Evolutionary conservation across 306 rosid species (phyloP).

Genomic region (Cyamopsis tetragonoloba): DNA sequence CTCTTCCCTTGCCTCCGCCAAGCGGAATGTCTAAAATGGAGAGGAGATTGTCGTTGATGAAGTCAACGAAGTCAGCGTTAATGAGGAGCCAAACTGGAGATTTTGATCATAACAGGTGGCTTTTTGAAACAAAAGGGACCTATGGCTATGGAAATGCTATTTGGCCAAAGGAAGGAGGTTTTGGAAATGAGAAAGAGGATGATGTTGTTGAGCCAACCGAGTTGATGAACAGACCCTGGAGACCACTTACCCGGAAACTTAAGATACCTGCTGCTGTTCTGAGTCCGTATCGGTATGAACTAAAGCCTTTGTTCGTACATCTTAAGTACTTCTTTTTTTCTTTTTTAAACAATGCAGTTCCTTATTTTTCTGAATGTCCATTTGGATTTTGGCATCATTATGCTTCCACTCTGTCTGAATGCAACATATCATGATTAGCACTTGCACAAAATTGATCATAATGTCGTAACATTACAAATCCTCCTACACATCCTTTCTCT

Average conservation of each 20-base stretch:
- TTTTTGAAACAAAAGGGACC: slow-evolving; percentile 89
- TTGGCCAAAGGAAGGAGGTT: slow-evolving; percentile 87
- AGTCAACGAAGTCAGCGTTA: slow-evolving; percentile 72
- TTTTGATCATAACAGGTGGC: slow-evolving; percentile 87
- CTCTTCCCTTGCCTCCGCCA: slow-evolving; percentile 71
- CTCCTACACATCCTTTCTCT: too few relatives aligned
- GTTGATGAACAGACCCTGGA: slow-evolving; percentile 76
- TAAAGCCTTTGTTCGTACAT: background rate
- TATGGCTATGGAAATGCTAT: slow-evolving; percentile 94
- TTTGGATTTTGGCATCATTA: background rate
- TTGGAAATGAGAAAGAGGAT: slow-evolving; percentile 59
- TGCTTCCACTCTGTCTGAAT: background rate
- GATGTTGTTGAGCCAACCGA: slow-evolving; percentile 60
- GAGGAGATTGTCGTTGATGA: slow-evolving; percentile 86
- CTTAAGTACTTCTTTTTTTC: background rate
- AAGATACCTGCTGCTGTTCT: slow-evolving; percentile 88
- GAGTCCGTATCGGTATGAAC: slow-evolving; percentile 89
- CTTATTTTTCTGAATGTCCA: background rate
- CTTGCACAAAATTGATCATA: background rate
- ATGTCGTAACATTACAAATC: too few relatives aligned
- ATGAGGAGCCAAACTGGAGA: slow-evolving; percentile 89
- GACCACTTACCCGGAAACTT: slow-evolving; percentile 81
- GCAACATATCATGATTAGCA: background rate
- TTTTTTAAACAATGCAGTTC: background rate
- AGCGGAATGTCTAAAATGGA: slow-evolving; percentile 72